Conservation (phyloP, 2,329 filamentous ascomycete species). For the Sporothrix globosa region DNA sequence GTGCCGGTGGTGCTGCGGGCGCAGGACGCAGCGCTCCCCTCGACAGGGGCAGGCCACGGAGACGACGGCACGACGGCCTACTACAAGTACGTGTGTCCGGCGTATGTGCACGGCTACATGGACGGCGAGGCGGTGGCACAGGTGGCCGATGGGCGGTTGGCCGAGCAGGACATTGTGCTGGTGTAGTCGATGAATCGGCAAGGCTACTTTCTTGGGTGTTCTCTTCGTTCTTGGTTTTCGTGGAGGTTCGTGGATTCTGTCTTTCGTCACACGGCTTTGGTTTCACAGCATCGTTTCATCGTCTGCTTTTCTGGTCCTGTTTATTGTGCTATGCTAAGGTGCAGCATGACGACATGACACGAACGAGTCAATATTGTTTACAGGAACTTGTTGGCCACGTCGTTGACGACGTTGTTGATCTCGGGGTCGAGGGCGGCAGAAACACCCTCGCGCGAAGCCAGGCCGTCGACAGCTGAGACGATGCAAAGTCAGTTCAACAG, state of each 20-base stretch:
- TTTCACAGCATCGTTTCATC: neutral
- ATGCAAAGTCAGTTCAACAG: neutral
- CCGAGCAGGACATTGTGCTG: constrained; percentile 16
- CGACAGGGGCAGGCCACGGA: no score
- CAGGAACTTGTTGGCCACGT: constrained; percentile 43
- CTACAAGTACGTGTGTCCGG: constrained; percentile 29
- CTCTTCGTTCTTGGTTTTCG: neutral
- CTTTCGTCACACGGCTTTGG: no score
- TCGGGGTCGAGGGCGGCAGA: constrained; percentile 42
- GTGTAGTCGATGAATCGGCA: neutral
- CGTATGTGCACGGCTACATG: constrained; percentile 40
- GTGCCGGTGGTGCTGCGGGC: constrained; percentile 30
- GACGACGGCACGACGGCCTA: neutral
- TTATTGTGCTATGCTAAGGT: constrained; percentile 17
- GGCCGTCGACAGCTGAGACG: constrained; percentile 41
- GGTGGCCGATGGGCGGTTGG: constrained; percentile 10
- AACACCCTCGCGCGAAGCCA: constrained; percentile 43
- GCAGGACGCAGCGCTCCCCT: neutral
- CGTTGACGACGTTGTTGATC: constrained; percentile 45
- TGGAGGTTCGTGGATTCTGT: no score
- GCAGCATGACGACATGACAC: neutral
- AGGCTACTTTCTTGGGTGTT: neutral
- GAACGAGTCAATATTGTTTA: constrained; percentile 9
- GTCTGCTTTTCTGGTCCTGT: neutral
- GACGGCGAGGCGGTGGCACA: constrained; percentile 35